A percentile compares a stretch with the other conserved stretches of the same genome.
phyloP scores from a whole-genome alignment of 208 protist species.

The Trypanosoma avium region DNA sequence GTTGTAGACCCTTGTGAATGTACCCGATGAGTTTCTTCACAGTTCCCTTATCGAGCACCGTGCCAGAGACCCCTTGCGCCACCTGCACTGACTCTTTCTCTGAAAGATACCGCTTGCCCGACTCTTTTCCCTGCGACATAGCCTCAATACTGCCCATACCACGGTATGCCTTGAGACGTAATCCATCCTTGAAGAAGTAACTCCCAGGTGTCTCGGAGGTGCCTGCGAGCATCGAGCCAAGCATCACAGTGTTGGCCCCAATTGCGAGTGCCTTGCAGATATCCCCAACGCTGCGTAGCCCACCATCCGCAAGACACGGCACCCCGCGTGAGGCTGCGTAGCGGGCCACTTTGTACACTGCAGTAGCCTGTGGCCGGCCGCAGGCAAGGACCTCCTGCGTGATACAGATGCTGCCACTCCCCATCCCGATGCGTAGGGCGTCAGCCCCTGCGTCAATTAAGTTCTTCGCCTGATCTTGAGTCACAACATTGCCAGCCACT shows the following conservation, averaged over 20 bases:
- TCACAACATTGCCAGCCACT: slow-evolving; percentile 97
- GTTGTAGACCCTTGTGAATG: slow-evolving; percentile 91
- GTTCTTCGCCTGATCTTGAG: slow-evolving; percentile 94
- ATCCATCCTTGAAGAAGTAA: slow-evolving; percentile 92
- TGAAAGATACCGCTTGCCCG: slow-evolving; percentile 88
- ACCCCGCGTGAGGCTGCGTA: slow-evolving; percentile 90
- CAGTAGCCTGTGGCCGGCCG: slow-evolving; percentile 95
- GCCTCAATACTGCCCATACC: slow-evolving; percentile 96
- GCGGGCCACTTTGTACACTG: slow-evolving; percentile 92
- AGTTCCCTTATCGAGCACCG: slow-evolving; percentile 92
- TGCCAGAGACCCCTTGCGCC: slow-evolving; percentile 91
- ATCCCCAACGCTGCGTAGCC: slow-evolving; percentile 92
- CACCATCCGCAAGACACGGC: slow-evolving; percentile 94
- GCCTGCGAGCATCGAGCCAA: slow-evolving; percentile 91
- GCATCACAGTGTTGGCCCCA: slow-evolving; percentile 89
- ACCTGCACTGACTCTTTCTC: slow-evolving; percentile 91
- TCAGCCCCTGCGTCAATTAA: slow-evolving; percentile 97
- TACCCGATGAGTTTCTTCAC: slow-evolving; percentile 85
- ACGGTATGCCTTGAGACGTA: slow-evolving; percentile 95
- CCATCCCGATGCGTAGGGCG: slow-evolving; percentile 97
- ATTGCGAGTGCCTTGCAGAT: slow-evolving; percentile 95
- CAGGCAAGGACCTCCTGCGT: slow-evolving; percentile 96
- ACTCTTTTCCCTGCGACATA: slow-evolving; percentile 92
- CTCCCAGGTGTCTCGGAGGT: slow-evolving; percentile 92
- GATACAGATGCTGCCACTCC: slow-evolving; percentile 98